Evolutionary conservation across 2,329 filamentous ascomycete species (phyloP), one percentile per base, ranked within the genome.

Genomic region (Lachnellula hyalina): DNA sequence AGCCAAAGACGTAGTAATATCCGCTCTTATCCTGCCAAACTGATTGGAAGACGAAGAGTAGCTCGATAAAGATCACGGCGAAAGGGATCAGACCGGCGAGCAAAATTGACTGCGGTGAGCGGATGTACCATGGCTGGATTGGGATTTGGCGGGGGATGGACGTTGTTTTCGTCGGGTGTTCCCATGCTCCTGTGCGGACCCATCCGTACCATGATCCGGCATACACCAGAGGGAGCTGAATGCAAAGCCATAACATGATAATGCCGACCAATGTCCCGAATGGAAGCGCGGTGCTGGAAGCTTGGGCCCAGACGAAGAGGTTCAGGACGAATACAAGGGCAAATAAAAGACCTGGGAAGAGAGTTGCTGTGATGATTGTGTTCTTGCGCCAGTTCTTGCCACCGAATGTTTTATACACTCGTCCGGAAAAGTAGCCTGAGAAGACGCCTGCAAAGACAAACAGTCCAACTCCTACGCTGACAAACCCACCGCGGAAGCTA

Each of bases 1-100:
- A 96, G 11, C 90, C 90, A 68, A 94, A 96, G 21, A 95, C 85
- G 71, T 96, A 96, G 73, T 96, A 96, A 71, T 92, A 95, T 6
- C 89, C 89, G 66, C 84, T 90, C 76, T 95, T 95, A 72, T 95
- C 90, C 70, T 92, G 87, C 88, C 90, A 94, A 35, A 95, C 71
- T 48, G 87, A 91, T 73, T 90, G 89, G 72, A 95, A 94, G 49
- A 94, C 85, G 68, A 92, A 94, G 42, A 93, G 77, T 14, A 95
- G 79, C 73, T 95, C 90, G 66, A 95, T 90, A 70, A 93, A 94
- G 63, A 95, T 85, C 53, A 95, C 89, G 2, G 88, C 88, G 67
- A 96, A 96, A 0, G 90, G 90, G 7, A 93, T 81, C 17, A 94
- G 73, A 1, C 90, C 90, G 0, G 88, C 86, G 9, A 94, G 73